Evolutionary conservation across 768 basidiomycete genomes (phyloP).

Genomic region (Nevesoporus exiguus): DNA sequence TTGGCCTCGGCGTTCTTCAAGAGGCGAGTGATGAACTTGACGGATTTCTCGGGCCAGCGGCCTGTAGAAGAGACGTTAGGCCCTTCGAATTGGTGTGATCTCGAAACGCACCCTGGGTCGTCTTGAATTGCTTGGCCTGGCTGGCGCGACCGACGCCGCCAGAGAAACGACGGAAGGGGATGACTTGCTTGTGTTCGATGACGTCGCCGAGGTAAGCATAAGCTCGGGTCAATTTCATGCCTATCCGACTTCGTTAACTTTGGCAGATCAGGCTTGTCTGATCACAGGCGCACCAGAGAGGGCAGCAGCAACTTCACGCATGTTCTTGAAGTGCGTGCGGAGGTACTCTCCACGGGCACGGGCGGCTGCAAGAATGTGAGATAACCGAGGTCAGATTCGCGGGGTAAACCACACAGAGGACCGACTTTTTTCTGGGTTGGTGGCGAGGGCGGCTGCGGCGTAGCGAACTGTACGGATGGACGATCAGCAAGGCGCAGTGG

Average conservation of each 20-base stretch:
- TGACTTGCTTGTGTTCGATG: conserved; percentile 92
- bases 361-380: conserved; percentile 55
- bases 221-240: conserved; percentile 91
- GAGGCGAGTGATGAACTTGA: conserved; percentile 90
- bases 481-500: conserved; percentile 18
- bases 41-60: conserved; percentile 99
- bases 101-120: conserved; percentile 79
- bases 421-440: conserved; percentile 95
- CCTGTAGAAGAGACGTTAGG: conserved; percentile 44
- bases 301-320: conserved; percentile 97
- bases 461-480: conserved; percentile 69
- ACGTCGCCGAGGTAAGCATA: conserved; percentile 93
- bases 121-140: conserved; percentile 95
- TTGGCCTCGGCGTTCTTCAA: conserved; percentile 99
- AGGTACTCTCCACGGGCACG: conserved; percentile 95
- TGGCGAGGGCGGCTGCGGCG: conserved; percentile 80
- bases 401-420: conserved; percentile 13
- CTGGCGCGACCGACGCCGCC: conserved; percentile 94
- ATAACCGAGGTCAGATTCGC: conserved; percentile 10
- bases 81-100: neutral
- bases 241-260: conserved; percentile 37
- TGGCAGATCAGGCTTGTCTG: neutral
- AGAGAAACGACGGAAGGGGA: conserved; percentile 94
- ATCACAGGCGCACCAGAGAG: conserved; percentile 64
- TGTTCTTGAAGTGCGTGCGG: conserved; percentile 99